These are phyloP conservation scores for Sicyos baderoa DNA, from an alignment of 306 rosid genomes.

Conservation along the genomic window DNA sequence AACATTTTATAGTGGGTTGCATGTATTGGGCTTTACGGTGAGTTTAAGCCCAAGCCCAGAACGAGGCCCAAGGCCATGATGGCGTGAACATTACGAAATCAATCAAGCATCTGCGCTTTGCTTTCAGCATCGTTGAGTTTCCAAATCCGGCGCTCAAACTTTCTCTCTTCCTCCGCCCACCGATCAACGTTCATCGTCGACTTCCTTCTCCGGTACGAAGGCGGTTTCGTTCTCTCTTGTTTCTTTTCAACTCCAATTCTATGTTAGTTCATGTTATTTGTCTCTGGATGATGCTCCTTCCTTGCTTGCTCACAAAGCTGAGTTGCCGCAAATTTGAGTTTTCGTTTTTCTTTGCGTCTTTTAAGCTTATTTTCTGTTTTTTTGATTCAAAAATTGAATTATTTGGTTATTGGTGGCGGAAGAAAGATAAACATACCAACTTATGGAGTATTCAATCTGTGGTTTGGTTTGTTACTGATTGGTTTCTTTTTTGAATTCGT, in stretches of 20 bases:
- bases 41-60: neutral
- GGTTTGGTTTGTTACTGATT: neutral
- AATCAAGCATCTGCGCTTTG: neutral
- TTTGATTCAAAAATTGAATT: neutral
- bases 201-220: neutral
- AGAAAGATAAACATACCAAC: neutral
- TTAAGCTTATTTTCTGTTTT: neutral
- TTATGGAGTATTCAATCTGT: neutral
- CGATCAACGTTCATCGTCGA: slow-evolving; percentile 2
- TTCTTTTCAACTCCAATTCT: neutral
- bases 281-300: neutral
- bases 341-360: neutral
- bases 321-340: neutral
- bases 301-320: slow-evolving; percentile 6
- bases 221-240: neutral
- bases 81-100: slow-evolving; percentile 3
- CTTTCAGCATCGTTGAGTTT: neutral
- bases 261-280: neutral
- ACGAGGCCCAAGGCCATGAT: neutral
- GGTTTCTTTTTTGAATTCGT: no score
- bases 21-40: neutral
- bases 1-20: no score
- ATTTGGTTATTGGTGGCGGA: neutral
- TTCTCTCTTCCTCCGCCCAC: neutral
- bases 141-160: slow-evolving; percentile 3